Conservation (phyloP, 2,329 filamentous ascomycete genomes). For the Ascochyta viciae-villosae region DNA sequence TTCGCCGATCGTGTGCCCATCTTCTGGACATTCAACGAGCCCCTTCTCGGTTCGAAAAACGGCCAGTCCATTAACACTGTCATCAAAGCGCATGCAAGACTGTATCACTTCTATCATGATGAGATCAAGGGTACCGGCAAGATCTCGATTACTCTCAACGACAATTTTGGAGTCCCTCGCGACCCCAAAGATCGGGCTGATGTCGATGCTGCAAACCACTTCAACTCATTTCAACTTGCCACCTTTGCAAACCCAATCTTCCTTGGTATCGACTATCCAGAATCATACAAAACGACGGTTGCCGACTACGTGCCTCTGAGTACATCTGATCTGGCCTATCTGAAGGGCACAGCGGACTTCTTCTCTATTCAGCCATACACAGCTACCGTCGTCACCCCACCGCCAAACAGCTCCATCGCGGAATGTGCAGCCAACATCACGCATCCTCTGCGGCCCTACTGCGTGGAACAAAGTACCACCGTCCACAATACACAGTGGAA, state of each 20-base stretch:
- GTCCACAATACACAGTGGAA: conserved; percentile 62
- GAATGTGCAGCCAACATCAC: conserved; percentile 58
- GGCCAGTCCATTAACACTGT: conserved; percentile 48
- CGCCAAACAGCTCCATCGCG: conserved; percentile 52
- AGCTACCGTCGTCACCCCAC: conserved; percentile 60
- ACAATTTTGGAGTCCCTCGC: conserved; percentile 49
- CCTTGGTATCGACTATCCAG: conserved; percentile 60
- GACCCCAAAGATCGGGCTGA: conserved; percentile 51
- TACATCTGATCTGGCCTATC: conserved; percentile 52
- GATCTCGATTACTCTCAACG: conserved; percentile 59
- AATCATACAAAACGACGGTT: conserved; percentile 48
- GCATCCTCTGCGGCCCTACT: conserved; percentile 59
- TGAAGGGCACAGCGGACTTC: conserved; percentile 59
- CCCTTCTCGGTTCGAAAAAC: conserved; percentile 53
- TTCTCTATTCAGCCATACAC: conserved; percentile 67
- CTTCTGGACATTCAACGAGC: conserved; percentile 64
- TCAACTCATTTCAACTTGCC: conserved; percentile 52
- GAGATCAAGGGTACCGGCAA: conserved; percentile 60
- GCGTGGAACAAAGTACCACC: conserved; percentile 56
- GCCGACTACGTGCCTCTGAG: conserved; percentile 56
- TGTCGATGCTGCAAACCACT: conserved; percentile 56
- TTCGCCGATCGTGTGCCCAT: conserved; percentile 60
- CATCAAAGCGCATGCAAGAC: conserved; percentile 56
- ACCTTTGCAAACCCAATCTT: conserved; percentile 63
- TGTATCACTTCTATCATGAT: conserved; percentile 63